Percentiles rank a stretch among this genome's conserved stretches.
phyloP scores from a whole-genome alignment of 495 filamentous ascomycete genomes.

The Xylaria longipes region DNA sequence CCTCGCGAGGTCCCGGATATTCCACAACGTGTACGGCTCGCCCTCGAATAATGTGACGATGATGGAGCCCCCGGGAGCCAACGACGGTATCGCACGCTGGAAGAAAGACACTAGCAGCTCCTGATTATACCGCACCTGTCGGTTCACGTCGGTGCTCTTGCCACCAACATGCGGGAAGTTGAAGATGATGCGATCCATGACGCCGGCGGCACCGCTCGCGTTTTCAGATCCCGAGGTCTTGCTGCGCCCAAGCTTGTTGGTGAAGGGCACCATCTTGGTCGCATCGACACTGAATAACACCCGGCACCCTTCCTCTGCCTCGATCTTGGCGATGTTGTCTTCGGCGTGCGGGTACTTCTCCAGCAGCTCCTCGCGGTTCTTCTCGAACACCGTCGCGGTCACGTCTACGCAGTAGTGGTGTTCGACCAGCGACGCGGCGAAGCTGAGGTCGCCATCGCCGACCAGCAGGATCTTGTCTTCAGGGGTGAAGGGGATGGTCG shows the following conservation, averaged over 20 bases:
- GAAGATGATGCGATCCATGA: conserved; percentile 82
- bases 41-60: conserved; percentile 90
- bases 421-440: conserved; percentile 74
- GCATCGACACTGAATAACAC: conserved; percentile 79
- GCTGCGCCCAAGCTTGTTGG: conserved; percentile 32
- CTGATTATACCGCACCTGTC: conserved; percentile 92
- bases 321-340: conserved; percentile 63
- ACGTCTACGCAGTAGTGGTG: conserved; percentile 73
- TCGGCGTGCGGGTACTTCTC: conserved; percentile 80
- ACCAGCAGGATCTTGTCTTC: conserved; percentile 79
- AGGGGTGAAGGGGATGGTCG: conserved; percentile 76
- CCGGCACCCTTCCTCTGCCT: conserved; percentile 45
- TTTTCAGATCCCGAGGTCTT: background rate
- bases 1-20: conserved; percentile 82
- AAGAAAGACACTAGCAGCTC: conserved; percentile 87
- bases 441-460: conserved; percentile 95
- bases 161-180: conserved; percentile 98
- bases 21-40: conserved; percentile 94
- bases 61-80: conserved; percentile 66
- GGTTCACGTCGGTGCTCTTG: conserved; percentile 87
- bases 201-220: conserved; percentile 46
- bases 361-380: conserved; percentile 52
- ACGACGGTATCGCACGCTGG: conserved; percentile 55
- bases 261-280: conserved; percentile 65
- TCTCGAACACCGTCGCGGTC: conserved; percentile 60